Base-by-base conservation (phyloP, 1,139 yeast genomes). In the Magnusiomyces fungicola region DNA sequence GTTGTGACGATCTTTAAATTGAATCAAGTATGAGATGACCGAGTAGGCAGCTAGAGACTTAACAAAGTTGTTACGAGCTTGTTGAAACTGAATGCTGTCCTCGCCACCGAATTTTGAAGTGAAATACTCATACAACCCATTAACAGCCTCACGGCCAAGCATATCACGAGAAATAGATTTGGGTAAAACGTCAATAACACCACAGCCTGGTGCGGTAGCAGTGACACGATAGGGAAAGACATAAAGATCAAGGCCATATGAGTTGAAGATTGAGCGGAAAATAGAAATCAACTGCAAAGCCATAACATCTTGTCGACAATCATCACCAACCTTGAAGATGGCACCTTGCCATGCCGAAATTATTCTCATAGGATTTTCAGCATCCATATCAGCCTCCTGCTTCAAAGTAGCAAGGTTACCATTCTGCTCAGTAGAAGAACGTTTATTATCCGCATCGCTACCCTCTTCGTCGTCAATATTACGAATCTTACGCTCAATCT, bases 201-300 rank as follows among this genome's bases (percentile, higher is more conserved):
- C 99, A 71, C 97, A 89, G 1, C 99, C 98, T 1, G 98, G 97
- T 1, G 96, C 97, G 5, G 99, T 92, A 1, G 99, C 98, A 0
- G 97, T 90, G 21, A 94, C 98, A 57, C 97, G 74, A 68, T 94
- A 78, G 1, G 99, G 98, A 69, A 79, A 94, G 30, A 92, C 95
- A 66, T 77, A 94, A 45, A 92, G 76, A 65, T 92, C 97, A 54
- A 94, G 73, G 1, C 97, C 97, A 12, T 88, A 81, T 56, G 78
- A 76, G 56, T 80, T 78, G 94, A 96, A 94, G 52, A 94, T 87
- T 47, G 94, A 81, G 60, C 96, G 77, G 74, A 94, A 94, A 33
- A 92, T 82, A 3, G 97, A 83, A 55, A 94, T 85, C 61, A 94
- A 73, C 65, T 94, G 99, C 54, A 94, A 72, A 0, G 97, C 97